Evolutionary conservation across 306 rosid species (phyloP).

Genomic region (Dryas octopetala): DNA sequence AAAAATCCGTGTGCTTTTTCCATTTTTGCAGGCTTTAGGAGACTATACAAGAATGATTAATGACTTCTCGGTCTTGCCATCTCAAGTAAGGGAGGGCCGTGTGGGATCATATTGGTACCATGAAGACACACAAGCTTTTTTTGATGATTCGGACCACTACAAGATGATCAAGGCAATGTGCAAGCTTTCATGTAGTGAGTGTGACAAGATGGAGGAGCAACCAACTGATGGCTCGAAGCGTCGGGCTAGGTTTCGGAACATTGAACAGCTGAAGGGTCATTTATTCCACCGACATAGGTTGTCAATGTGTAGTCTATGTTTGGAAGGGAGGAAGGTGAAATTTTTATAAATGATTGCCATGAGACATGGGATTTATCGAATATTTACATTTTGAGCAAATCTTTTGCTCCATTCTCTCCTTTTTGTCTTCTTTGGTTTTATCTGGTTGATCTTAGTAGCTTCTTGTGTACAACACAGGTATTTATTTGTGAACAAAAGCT

Average conservation of each 20-base stretch:
- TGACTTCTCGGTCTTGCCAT: conserved; percentile 52
- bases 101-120: conserved; percentile 51
- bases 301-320: conserved; percentile 81
- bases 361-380: not conserved
- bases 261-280: conserved; percentile 90
- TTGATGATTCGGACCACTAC: conserved; percentile 56
- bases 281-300: conserved; percentile 74
- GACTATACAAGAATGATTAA: conserved; percentile 50
- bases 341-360: not conserved
- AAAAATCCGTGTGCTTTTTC: not conserved
- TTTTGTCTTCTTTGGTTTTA: not conserved
- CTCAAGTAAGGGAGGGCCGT: conserved; percentile 45
- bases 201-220: conserved; percentile 87
- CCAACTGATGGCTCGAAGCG: conserved; percentile 58
- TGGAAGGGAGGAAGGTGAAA: conserved; percentile 92
- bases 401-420: not conserved
- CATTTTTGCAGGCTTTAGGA: conserved; percentile 47
- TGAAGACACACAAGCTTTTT: conserved; percentile 47
- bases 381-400: not conserved
- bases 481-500: conserved; percentile 96
- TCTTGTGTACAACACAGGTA: conserved; percentile 40
- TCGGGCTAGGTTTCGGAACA: conserved; percentile 61
- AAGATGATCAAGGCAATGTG: conserved; percentile 68
- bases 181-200: conserved; percentile 69
- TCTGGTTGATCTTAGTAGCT: not conserved